Conservation (phyloP, 345 rosid species). For the Dipteronia sinensis region DNA sequence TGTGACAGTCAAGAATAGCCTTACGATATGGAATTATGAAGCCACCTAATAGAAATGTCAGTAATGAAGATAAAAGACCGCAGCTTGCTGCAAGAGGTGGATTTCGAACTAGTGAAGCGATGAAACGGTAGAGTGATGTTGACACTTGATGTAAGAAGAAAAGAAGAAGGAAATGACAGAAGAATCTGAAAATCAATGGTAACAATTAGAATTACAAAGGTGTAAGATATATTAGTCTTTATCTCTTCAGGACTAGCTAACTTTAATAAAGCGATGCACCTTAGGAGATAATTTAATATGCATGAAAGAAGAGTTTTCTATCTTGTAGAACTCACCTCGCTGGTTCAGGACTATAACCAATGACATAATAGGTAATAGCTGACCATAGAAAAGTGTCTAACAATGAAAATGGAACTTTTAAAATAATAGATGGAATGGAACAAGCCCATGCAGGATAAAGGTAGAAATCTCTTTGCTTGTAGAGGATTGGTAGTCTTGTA, state of each 20-base stretch:
- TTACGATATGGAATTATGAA: slow-evolving; percentile 52
- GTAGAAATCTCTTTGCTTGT: slow-evolving; percentile 49
- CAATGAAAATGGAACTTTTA: slow-evolving; percentile 56
- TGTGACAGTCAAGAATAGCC: slow-evolving; percentile 5
- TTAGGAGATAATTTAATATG: too few species aligned
- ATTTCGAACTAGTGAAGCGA: slow-evolving; percentile 39
- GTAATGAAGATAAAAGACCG: slow-evolving; percentile 21
- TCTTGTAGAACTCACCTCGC: slow-evolving; percentile 31
- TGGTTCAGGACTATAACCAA: slow-evolving; percentile 55
- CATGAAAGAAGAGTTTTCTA: neutral
- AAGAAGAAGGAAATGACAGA: slow-evolving; percentile 41
- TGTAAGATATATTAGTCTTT: neutral
- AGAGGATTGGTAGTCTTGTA: slow-evolving; percentile 47
- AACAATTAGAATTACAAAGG: slow-evolving; percentile 3
- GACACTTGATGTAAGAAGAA: slow-evolving; percentile 51
- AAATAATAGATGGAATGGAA: slow-evolving; percentile 40
- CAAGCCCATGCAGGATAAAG: slow-evolving; percentile 60
- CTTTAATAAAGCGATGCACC: too few species aligned
- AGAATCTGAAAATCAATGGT: slow-evolving; percentile 36
- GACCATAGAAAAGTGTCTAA: slow-evolving; percentile 51
- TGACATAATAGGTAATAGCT: slow-evolving; percentile 52
- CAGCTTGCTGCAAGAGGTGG: slow-evolving; percentile 35
- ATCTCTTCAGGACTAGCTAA: too few species aligned
- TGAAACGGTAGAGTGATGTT: slow-evolving; percentile 45
- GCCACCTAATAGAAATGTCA: slow-evolving; percentile 42